Evolutionary conservation across 2,329 filamentous ascomycete species (phyloP).

Genomic region (Neofusicoccum cordaticola): DNA sequence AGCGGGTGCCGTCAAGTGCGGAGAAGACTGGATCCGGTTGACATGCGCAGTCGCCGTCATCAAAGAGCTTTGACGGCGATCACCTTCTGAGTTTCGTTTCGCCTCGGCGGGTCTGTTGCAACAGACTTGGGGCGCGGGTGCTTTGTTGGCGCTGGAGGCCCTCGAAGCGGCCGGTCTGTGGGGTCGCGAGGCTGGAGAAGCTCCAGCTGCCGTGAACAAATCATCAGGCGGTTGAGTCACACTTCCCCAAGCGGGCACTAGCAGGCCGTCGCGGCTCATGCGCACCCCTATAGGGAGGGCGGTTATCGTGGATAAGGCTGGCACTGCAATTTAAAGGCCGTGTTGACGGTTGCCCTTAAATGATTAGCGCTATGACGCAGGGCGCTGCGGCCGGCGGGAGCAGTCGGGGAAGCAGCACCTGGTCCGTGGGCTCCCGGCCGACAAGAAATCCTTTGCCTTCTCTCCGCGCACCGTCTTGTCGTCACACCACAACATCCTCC

Average conservation of each 20-base stretch:
- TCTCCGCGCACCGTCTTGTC: slow-evolving; percentile 6
- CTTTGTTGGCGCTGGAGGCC: slow-evolving; percentile 9
- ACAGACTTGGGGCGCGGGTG: not conserved
- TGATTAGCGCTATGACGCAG: slow-evolving; percentile 13
- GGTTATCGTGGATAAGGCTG: not conserved
- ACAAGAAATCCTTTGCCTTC: slow-evolving; percentile 16
- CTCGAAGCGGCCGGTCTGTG: not conserved
- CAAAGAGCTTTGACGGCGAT: not conserved
- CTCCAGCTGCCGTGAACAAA: not conserved
- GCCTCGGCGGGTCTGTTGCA: slow-evolving; percentile 2
- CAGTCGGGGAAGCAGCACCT: not conserved
- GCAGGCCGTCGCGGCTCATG: not conserved
- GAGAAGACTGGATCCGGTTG: not conserved
- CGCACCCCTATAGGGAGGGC: not conserved
- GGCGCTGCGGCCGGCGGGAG: not conserved
- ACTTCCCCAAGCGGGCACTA: not conserved
- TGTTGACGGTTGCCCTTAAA: slow-evolving; percentile 3
- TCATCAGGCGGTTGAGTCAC: not conserved
- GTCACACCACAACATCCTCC: slow-evolving; percentile 15
- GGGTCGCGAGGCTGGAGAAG: not conserved
- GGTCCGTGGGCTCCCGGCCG: slow-evolving; percentile 1
- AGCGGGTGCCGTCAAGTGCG: not conserved
- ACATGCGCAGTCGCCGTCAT: not conserved
- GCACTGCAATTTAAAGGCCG: slow-evolving; percentile 2
- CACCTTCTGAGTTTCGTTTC: slow-evolving; percentile 12